Base-by-base conservation (phyloP, 768 basidiomycete genomes). In the Tricholoma flavovirens region DNA sequence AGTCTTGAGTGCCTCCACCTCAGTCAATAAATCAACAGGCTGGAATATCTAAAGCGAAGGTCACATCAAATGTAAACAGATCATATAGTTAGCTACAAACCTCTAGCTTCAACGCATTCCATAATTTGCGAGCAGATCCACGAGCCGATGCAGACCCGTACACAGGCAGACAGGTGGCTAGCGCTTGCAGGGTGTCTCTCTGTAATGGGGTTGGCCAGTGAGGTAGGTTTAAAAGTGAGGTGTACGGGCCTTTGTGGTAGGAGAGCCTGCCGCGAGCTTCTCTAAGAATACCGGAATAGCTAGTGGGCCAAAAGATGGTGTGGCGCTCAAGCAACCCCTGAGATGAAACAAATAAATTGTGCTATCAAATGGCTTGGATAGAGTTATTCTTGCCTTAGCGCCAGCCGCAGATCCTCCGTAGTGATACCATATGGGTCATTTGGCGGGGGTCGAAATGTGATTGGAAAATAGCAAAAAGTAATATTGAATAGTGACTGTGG, bases 381-480 rank as follows among this genome's bases (percentile, higher is more conserved):
- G 14, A 49, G 4, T n/a, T n/a, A 9, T 46, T 30, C 50, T 42
- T 63, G 87, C 90, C 85, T 77, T 14, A 98, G 78, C 2, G 86
- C 76, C 51, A 67, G 60, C 63, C 88, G 88, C 19, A 99, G 79
- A 66, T 98, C 90, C 30, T 95, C 91, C 0, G 90, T 77, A 2
- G 87, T 89, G 57, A 99, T 95, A 3, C 89, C 88, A 68, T 96
- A 94, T 15, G 93, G 93, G 66, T 98, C 94, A 62, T 93, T 87
- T 1, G 93, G 88, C 15, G 95, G 93, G 8, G 96, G 93, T 56
- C 89, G 82, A 74, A 97, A 99, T 0, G 93, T 92, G 55, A 99
- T 98, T 0, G 97, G 97, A 73, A 98, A 99, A 69, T 99, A 99
- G 69, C 97, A 98, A 69, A 95, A 98, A 0, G 87, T 90, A 67